Percentiles rank a stretch among this genome's conserved stretches.
Conservation (phyloP, 305 asterid species). For the Fraxinus platypoda region DNA sequence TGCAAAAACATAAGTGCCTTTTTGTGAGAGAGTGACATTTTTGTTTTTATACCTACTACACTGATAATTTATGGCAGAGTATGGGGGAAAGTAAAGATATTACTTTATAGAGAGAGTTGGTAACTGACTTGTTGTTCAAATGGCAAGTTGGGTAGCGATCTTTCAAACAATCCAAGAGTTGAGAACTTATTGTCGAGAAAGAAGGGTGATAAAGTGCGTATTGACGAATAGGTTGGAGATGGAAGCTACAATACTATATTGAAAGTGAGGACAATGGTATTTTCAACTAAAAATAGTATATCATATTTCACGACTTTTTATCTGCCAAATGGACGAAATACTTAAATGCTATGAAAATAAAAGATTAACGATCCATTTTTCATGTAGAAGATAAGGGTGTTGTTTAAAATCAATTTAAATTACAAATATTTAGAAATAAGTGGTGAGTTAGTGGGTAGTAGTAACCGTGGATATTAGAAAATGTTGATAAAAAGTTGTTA, state of each 20-base stretch:
- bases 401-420: background rate
- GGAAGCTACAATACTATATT: background rate
- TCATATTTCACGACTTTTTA: background rate
- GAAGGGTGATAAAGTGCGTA: background rate
- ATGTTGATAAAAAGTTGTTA: background rate
- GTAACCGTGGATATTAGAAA: background rate
- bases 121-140: background rate
- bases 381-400: background rate
- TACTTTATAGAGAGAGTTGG: background rate
- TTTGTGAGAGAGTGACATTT: slow-evolving; percentile 24
- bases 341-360: background rate
- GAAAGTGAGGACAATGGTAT: background rate
- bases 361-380: background rate
- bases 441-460: background rate
- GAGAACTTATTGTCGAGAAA: background rate
- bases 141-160: background rate
- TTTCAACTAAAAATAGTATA: background rate
- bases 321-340: background rate
- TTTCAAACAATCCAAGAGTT: background rate
- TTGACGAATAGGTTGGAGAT: background rate
- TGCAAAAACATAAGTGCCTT: slow-evolving; percentile 30
- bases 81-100: slow-evolving; percentile 1
- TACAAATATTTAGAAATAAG: background rate
- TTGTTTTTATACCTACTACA: slow-evolving; percentile 32
- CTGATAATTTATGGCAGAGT: background rate